Conservation (phyloP, 1,139 yeast genomes). For the Blastobotrys illinoisensis region DNA sequence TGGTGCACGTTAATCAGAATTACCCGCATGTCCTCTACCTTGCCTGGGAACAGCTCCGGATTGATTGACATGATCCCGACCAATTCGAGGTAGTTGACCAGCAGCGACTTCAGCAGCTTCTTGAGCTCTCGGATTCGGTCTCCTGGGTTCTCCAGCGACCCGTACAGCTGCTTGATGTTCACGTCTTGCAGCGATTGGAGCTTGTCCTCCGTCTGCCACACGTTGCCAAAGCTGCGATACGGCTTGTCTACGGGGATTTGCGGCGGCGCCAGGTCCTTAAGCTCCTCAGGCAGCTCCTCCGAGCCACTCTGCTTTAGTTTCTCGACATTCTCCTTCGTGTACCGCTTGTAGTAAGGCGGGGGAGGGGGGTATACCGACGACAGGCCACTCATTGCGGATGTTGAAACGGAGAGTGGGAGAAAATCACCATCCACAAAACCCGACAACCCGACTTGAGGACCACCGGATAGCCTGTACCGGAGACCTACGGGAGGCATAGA, state of each 20-base stretch:
- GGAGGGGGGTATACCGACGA: constrained; percentile 83
- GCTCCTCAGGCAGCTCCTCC: constrained; percentile 20
- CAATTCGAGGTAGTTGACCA: constrained; percentile 67
- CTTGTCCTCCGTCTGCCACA: constrained; percentile 72
- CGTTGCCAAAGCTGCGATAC: constrained; percentile 74
- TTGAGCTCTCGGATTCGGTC: constrained; percentile 62
- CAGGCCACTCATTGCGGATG: constrained; percentile 29
- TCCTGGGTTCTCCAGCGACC: constrained; percentile 18
- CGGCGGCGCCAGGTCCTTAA: constrained; percentile 62
- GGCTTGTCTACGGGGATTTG: constrained; percentile 49
- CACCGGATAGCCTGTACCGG: neutral
- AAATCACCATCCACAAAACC: neutral
- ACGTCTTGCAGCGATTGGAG: constrained; percentile 61
- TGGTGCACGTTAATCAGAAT: constrained; percentile 83
- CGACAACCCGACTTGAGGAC: neutral
- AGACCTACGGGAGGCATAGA: neutral
- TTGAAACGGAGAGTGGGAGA: neutral
- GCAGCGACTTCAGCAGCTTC: constrained; percentile 59
- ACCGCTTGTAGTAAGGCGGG: constrained; percentile 65
- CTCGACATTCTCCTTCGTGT: constrained; percentile 55
- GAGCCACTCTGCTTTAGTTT: constrained; percentile 25
- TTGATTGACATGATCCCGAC: constrained; percentile 65
- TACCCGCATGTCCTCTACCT: constrained; percentile 65
- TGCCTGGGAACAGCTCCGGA: constrained; percentile 59
- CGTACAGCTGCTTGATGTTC: constrained; percentile 65